phyloP scores from a whole-genome alignment of 2,329 filamentous ascomycete species.

The Calonectria pseudoturangicola region DNA sequence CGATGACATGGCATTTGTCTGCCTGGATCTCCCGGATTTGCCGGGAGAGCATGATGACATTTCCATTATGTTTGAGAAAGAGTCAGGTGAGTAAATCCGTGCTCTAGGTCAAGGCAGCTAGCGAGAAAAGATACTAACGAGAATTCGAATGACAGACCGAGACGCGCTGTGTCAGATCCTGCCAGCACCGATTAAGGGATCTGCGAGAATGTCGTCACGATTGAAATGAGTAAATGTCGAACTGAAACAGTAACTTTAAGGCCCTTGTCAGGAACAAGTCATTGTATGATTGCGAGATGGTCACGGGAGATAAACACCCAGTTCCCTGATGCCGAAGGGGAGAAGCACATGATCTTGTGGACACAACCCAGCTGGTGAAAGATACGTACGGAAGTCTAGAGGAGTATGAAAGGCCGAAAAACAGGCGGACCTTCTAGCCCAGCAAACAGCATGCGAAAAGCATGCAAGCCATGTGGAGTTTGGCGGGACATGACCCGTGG shows the following conservation, averaged over 20 bases:
- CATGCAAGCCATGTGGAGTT: conserved; percentile 28
- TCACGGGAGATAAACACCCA: conserved; percentile 44
- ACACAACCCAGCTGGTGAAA: conserved; percentile 12
- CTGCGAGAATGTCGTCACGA: conserved; percentile 58
- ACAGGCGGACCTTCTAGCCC: conserved; percentile 3
- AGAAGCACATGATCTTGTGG: conserved; percentile 12
- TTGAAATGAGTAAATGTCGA: conserved; percentile 52
- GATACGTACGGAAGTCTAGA: conserved; percentile 23
- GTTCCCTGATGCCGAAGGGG: conserved; percentile 31
- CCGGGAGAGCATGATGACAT: conserved; percentile 96
- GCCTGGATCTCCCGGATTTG: conserved; percentile 90
- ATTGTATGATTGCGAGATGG: conserved; percentile 30
- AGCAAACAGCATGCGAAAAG: conserved; percentile 16
- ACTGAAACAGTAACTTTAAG: conserved; percentile 35
- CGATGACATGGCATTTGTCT: conserved; percentile 84
- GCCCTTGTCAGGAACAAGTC: conserved; percentile 37
- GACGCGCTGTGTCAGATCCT: conserved; percentile 71
- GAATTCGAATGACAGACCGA: conserved; percentile 65
- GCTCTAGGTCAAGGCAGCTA: not conserved
- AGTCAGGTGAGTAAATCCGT: conserved; percentile 77
- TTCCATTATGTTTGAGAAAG: conserved; percentile 87
- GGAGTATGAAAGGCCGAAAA: conserved; percentile 23
- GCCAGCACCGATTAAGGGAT: conserved; percentile 74
- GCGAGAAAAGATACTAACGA: conserved; percentile 38
- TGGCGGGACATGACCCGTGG: conserved; percentile 28